Evolutionary conservation across 148 eudicot species (phyloP).

Genomic region (Polygonum maritimum): DNA sequence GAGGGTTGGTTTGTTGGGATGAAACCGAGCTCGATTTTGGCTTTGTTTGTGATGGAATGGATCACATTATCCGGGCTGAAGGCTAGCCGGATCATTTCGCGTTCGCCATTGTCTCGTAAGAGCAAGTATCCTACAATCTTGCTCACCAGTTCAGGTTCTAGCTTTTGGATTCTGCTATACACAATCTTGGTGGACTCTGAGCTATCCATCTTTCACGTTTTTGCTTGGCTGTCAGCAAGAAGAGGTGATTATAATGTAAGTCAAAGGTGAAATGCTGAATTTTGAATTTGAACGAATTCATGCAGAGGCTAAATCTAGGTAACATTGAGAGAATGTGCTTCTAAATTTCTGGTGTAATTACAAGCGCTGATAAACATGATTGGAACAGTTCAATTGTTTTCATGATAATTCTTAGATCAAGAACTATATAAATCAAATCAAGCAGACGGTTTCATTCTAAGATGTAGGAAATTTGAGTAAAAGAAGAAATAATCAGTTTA

Average conservation of each 20-base stretch:
- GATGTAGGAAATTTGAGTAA: not conserved
- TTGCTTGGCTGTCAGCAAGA: not conserved
- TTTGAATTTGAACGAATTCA: not conserved
- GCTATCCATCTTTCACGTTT: constrained; percentile 40
- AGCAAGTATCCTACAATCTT: constrained; percentile 58
- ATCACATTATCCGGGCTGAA: constrained; percentile 48
- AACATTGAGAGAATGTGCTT: not conserved
- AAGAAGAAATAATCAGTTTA: not conserved
- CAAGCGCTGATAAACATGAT: not conserved
- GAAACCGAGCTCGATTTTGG: constrained; percentile 10
- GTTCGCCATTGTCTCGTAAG: constrained; percentile 31
- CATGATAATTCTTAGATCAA: not conserved
- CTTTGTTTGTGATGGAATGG: constrained; percentile 23
- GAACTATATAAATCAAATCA: not conserved
- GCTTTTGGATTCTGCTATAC: constrained; percentile 32
- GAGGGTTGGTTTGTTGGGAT: constrained; percentile 7
- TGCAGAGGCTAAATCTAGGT: not conserved
- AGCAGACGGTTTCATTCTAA: not conserved
- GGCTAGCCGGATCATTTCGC: constrained; percentile 60
- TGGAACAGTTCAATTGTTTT: not conserved
- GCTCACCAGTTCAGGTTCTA: constrained; percentile 57
- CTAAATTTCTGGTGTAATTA: not conserved
- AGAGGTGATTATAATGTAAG: not conserved
- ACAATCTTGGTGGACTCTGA: constrained; percentile 39
- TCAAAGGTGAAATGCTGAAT: not conserved